Evolutionary conservation across 2,329 filamentous ascomycete genomes (phyloP).

Genomic region (Pyrenochaeta sp.): DNA sequence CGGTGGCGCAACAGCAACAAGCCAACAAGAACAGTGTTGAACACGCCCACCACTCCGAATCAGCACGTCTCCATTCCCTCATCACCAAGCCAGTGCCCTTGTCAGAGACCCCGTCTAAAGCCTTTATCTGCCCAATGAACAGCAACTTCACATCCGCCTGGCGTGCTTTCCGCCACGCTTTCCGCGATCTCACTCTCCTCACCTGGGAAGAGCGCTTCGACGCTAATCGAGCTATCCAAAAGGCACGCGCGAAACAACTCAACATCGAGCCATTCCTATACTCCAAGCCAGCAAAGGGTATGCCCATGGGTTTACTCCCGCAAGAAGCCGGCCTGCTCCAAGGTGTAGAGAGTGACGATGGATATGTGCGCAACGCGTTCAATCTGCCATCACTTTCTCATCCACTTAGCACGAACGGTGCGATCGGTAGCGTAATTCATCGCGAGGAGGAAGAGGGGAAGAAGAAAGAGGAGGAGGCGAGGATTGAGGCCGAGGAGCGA

Average conservation of each 20-base stretch:
- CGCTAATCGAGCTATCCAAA: slow-evolving; percentile 26
- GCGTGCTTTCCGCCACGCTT: slow-evolving; percentile 49
- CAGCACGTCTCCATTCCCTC: slow-evolving; percentile 21
- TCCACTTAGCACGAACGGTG: neutral
- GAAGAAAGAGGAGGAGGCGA: neutral
- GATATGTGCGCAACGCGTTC: slow-evolving; percentile 11
- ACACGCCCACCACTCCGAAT: slow-evolving; percentile 6
- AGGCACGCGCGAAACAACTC: slow-evolving; percentile 20
- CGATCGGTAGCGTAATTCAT: neutral
- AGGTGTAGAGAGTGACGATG: slow-evolving; percentile 10
- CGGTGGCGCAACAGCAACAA: neutral
- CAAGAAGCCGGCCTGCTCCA: slow-evolving; percentile 10
- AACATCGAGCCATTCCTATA: slow-evolving; percentile 42
- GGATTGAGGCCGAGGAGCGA: neutral
- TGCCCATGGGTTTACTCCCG: slow-evolving; percentile 20
- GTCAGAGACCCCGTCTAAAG: slow-evolving; percentile 17
- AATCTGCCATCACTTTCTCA: neutral
- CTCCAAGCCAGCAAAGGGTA: slow-evolving; percentile 19
- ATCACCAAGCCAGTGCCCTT: slow-evolving; percentile 10
- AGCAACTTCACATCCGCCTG: slow-evolving; percentile 46
- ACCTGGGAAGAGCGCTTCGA: slow-evolving; percentile 54
- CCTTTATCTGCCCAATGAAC: slow-evolving; percentile 40
- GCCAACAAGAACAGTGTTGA: neutral
- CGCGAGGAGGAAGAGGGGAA: slow-evolving; percentile 4
- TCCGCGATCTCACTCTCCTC: slow-evolving; percentile 51